Percentiles rank a stretch among this genome's conserved stretches.
Evolutionary conservation across 1,284 basidiomycete species (phyloP).

Genomic region (Cryptococcus maquisensis): DNA sequence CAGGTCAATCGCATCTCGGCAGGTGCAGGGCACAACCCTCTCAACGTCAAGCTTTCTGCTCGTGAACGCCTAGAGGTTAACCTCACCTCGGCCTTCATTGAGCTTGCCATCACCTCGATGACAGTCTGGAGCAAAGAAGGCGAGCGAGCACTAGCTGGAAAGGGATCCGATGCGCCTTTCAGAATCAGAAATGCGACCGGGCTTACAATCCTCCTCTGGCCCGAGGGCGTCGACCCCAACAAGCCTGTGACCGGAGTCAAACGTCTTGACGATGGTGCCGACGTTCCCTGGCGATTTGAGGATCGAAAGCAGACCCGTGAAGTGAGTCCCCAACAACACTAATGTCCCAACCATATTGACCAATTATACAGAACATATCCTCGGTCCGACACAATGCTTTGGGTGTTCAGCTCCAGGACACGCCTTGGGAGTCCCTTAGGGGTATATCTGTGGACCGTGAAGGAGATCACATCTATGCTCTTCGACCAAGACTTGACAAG

Average conservation of each 20-base stretch:
- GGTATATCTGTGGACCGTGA: constrained; percentile 90
- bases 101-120: constrained; percentile 71
- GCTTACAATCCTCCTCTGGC: constrained; percentile 72
- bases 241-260: constrained; percentile 55
- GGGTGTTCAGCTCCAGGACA: constrained; percentile 76
- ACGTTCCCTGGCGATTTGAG: constrained; percentile 93
- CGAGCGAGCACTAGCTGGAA: constrained; percentile 64
- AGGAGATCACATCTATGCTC: constrained; percentile 82
- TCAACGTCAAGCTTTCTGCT: constrained; percentile 66
- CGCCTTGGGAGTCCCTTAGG: constrained; percentile 84
- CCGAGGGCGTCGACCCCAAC: constrained; percentile 61
- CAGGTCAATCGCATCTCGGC: constrained; percentile 39
- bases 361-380: constrained; percentile 63
- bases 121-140: constrained; percentile 70
- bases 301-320: constrained; percentile 95
- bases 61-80: constrained; percentile 87
- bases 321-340: constrained; percentile 50
- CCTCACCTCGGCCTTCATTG: constrained; percentile 84
- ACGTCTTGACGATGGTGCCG: constrained; percentile 62
- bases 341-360: constrained; percentile 1
- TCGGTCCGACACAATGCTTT: constrained; percentile 76
- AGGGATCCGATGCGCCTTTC: constrained; percentile 86
- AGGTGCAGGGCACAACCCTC: constrained; percentile 53
- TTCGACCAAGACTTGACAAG: constrained; percentile 74
- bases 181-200: constrained; percentile 89